phyloP scores from a whole-genome alignment of 805 yeast species.

The Lachancea nothofagi region DNA sequence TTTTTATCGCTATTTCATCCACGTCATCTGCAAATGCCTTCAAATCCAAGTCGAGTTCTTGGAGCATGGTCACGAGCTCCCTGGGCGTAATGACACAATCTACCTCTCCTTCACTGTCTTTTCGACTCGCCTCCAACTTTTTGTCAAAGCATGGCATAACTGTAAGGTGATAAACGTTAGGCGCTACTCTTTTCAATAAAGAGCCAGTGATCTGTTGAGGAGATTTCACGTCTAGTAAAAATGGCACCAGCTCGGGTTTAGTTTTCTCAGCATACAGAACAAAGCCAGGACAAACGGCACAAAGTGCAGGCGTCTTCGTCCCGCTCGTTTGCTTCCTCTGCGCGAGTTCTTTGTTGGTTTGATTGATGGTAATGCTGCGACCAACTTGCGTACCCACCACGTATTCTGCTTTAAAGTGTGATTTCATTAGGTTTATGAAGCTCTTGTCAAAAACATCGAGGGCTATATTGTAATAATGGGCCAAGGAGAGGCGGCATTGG shows the following conservation, averaged over 20 bases:
- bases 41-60: constrained; percentile 44
- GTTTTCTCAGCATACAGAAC: constrained; percentile 94
- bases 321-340: constrained; percentile 12
- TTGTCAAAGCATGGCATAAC: constrained; percentile 98
- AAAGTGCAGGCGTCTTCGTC: constrained; percentile 44
- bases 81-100: constrained; percentile 93
- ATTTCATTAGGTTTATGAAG: constrained; percentile 51
- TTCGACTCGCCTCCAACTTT: constrained; percentile 88
- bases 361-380: constrained; percentile 55
- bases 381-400: constrained; percentile 86
- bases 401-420: constrained; percentile 55
- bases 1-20: constrained; percentile 5
- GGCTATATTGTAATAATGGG: constrained; percentile 52
- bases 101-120: constrained; percentile 66
- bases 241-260: constrained; percentile 74
- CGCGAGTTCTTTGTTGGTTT: constrained; percentile 40
- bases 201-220: constrained; percentile 93
- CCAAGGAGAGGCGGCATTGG: constrained; percentile 78
- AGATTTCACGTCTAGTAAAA: constrained; percentile 68
- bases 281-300: constrained; percentile 93
- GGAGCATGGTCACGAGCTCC: constrained; percentile 70
- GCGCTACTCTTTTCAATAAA: constrained; percentile 48
- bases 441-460: constrained; percentile 56
- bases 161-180: constrained; percentile 67
- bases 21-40: constrained; percentile 12